Evolutionary conservation across 768 basidiomycete species (phyloP), one percentile per base, ranked within the genome.

Genomic region (Favolaschia claudopus): DNA sequence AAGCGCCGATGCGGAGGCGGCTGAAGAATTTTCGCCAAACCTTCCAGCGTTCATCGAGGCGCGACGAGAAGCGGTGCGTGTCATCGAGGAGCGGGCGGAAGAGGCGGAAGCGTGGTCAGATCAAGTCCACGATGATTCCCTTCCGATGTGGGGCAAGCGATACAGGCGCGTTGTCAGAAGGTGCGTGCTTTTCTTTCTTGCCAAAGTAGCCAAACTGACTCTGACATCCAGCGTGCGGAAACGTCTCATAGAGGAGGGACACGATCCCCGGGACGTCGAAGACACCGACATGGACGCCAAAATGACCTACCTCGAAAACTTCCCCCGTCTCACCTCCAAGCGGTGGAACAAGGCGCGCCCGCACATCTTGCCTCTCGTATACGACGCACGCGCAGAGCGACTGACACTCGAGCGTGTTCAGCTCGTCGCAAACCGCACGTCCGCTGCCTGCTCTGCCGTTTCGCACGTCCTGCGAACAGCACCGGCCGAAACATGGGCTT

Each of bases 381-480:
- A 29, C n/a, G 33, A 17, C 20, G 37, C 55, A 4, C 61, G 50
- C 19, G n/a, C 14, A 19, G 20, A 13, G 17, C 61, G 61, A 20
- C 27, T 62, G 20, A 25, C 15, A 22, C 44, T 17, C 27, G 61
- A 57, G 33, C 61, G 45, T 8, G 33, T 17, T 1, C 17, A 20
- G 28, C 55, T 58, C 8, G 7, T 62, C 28, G 14, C 12, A 1
- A 9, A 14, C 10, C 61, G 61, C 20, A 34, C 38, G 5, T 2
- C 22, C 7, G 44, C 37, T 7, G 61, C 17, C 20, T 2, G 5
- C 31, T 6, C 14, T 14, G 61, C 61, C 7, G 45, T 25, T 12
- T 52, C 55, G 38, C 27, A 49, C 32, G 51, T 58, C 29, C 51
- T 62, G 5, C 61, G 61, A 33, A 62, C 61, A 17, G 61, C 63